Evolutionary conservation across 306 rosid species (phyloP).

Genomic region (Casuarina cunninghamiana): DNA sequence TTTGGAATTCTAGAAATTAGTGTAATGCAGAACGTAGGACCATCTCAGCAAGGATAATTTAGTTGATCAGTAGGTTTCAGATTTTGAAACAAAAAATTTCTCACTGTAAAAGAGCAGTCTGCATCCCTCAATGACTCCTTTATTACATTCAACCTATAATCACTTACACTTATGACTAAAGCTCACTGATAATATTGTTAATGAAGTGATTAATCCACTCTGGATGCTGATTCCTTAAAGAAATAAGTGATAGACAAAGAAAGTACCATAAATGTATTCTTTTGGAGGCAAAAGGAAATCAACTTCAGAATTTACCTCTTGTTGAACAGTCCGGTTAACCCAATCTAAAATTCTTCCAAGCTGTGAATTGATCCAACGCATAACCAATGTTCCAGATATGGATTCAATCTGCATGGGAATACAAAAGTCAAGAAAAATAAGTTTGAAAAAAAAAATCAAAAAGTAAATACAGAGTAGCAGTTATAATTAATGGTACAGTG

Average conservation of each 20-base stretch:
- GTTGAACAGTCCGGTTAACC: slow-evolving; percentile 89
- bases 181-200: too few species aligned
- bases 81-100: too few species aligned
- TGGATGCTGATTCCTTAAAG: too few species aligned
- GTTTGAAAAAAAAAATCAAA: slow-evolving; percentile 12
- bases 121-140: too few species aligned
- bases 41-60: too few species aligned
- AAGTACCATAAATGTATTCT: slow-evolving; percentile 15
- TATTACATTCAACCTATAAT: too few species aligned
- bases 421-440: slow-evolving; percentile 12
- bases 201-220: too few species aligned
- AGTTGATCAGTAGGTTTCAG: too few species aligned
- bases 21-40: too few species aligned
- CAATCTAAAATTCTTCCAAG: slow-evolving; percentile 91
- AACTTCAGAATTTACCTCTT: slow-evolving; percentile 61
- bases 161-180: too few species aligned
- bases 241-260: neutral
- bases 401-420: slow-evolving; percentile 68
- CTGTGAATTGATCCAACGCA: slow-evolving; percentile 97
- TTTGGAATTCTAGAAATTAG: too few species aligned
- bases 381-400: slow-evolving; percentile 91
- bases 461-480: neutral
- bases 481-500: slow-evolving; percentile 3
- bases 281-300: slow-evolving; percentile 10
- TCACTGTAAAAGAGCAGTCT: too few species aligned